Evolutionary conservation across 495 filamentous ascomycete species (phyloP), one percentile per base, ranked within the genome.

Genomic region (Talaromyces proteolyticus): DNA sequence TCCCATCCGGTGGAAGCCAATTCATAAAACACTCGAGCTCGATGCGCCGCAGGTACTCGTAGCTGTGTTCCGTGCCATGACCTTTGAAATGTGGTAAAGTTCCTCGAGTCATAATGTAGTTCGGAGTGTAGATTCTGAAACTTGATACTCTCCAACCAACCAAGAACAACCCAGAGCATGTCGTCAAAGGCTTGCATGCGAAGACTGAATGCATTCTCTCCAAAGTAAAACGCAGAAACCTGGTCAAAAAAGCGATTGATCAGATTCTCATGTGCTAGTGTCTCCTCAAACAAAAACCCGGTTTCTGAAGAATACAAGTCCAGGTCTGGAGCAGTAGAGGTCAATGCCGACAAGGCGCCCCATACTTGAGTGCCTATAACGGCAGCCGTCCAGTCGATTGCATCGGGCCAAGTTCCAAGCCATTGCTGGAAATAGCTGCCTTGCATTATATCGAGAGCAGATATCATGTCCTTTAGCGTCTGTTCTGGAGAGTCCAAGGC

Each of bases 151-250:
- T 94, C 88, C 51, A 96, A 74, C 92, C 92, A 97, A 47, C 85
- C 87, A 40, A 97, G 72, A 1, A 95, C 92, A 10, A 97, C 90
- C 93, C 93, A 98, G 18, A 96, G 78, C 76, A 96, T 96, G 62
- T 98, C 93, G 63, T 98, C 93, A 60, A 85, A 95, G 1, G 92
- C 93, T 60, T 97, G 79, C 29, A 77, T 80, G 17, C 89, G 78
- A 23, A 97, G 70, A 17, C 77, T 69, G 53, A 91, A 85, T 11
- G 79, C 77, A 62, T 95, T 83, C 60, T 96, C 89, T 21, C 87
- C 92, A 60, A 92, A 95, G 62, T 92, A 96, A 61, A 85, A 92
- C 6, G 78, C 78, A 12, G 82, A 68, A 0, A 81, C 66, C 16
- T 96, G 86, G 5, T 80, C 74, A 60, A 96, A 93, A 58, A 91